Conservation (phyloP, 2,329 filamentous ascomycete species). For the Ascochyta lentis region DNA sequence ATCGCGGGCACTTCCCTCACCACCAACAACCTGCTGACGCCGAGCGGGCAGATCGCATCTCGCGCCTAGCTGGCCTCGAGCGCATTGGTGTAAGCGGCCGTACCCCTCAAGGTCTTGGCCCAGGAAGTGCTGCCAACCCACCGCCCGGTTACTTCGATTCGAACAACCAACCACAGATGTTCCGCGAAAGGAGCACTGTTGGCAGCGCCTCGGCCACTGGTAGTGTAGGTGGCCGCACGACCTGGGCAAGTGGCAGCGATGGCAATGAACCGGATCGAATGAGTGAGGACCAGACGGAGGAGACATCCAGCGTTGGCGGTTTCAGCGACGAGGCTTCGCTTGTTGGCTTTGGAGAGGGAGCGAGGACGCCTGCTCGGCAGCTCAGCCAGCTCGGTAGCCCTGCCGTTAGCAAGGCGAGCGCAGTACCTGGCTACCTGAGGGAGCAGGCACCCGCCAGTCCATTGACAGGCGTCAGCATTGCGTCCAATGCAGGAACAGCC, state of each 20-base stretch:
- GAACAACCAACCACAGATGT: constrained; percentile 69
- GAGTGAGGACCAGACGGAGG: constrained; percentile 69
- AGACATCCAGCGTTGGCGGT: constrained; percentile 71
- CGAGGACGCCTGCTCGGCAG: constrained; percentile 61
- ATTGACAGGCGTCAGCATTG: constrained; percentile 39
- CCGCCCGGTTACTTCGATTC: constrained; percentile 77
- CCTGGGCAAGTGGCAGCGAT: constrained; percentile 72
- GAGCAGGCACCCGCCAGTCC: constrained; percentile 41
- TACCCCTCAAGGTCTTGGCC: constrained; percentile 52
- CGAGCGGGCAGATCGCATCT: constrained; percentile 93
- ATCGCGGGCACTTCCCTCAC: constrained; percentile 78
- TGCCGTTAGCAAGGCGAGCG: constrained; percentile 62
- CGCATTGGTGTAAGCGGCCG: constrained; percentile 79
- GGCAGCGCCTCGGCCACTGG: constrained; percentile 89
- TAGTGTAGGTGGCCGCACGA: constrained; percentile 72
- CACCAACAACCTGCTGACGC: constrained; percentile 77
- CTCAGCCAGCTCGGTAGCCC: constrained; percentile 79
- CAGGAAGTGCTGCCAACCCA: constrained; percentile 52
- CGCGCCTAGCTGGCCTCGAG: constrained; percentile 89
- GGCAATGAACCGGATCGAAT: constrained; percentile 70
- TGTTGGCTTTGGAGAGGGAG: constrained; percentile 92
- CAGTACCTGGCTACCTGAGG: constrained; percentile 43
- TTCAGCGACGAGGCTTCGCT: constrained; percentile 89
- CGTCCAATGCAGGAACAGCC: constrained; percentile 38
- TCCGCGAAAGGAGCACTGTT: constrained; percentile 83